phyloP scores from a whole-genome alignment of 176 grass and related monocot species.

The Aegilops longissima region DNA sequence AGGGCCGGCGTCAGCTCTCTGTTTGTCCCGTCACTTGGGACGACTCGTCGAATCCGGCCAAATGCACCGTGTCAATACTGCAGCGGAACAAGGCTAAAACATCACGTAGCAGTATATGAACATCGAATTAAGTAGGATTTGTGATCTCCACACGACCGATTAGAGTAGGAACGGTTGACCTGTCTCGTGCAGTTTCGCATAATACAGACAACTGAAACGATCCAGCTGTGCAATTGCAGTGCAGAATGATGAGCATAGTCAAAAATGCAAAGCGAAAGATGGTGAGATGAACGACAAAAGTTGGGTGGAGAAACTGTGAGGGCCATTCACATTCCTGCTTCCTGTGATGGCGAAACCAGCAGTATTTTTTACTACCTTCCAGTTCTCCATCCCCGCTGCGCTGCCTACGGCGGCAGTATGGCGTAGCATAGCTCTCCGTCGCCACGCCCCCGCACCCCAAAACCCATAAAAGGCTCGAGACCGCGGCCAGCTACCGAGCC shows the following conservation, averaged over 20 bases:
- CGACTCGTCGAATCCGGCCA: background rate
- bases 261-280: background rate
- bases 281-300: background rate
- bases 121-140: background rate
- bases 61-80: background rate
- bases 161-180: background rate
- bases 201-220: background rate
- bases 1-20: background rate
- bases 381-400: background rate
- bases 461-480: constrained; percentile 54
- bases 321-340: background rate
- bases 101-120: background rate
- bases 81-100: background rate
- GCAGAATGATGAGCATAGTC: background rate
- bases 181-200: background rate
- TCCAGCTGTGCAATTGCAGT: background rate
- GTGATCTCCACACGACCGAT: background rate
- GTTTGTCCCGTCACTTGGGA: background rate
- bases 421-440: background rate
- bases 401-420: background rate
- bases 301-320: background rate
- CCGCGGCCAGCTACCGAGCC: constrained; percentile 11
- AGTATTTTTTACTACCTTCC: background rate
- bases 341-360: background rate
- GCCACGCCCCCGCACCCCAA: constrained; percentile 35